Evolutionary conservation across 495 filamentous ascomycete genomes (phyloP).

Genomic region (Cercophora sp.): DNA sequence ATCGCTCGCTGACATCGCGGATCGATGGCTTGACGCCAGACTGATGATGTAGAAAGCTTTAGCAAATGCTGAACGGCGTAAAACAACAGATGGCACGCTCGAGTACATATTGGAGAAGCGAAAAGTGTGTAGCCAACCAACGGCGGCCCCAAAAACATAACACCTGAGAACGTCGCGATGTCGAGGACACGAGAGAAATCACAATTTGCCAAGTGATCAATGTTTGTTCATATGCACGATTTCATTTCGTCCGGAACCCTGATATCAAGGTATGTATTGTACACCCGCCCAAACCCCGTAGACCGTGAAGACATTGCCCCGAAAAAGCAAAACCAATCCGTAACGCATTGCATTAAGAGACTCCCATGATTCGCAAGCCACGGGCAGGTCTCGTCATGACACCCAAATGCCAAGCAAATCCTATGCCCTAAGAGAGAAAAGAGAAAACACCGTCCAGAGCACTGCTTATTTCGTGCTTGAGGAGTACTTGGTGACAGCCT

Average conservation of each 20-base stretch:
- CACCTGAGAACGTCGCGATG: too few relatives aligned
- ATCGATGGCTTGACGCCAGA: too few relatives aligned
- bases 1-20: too few relatives aligned
- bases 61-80: too few relatives aligned
- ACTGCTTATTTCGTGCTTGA: constrained; percentile 93
- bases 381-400: constrained; percentile 60
- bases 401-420: constrained; percentile 53
- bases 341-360: constrained; percentile 77
- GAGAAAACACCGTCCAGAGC: constrained; percentile 33
- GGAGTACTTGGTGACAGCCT: constrained; percentile 99
- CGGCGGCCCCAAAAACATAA: too few relatives aligned
- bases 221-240: constrained; percentile 60
- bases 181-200: too few relatives aligned
- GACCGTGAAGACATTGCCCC: constrained; percentile 73
- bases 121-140: too few relatives aligned
- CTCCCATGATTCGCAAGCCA: constrained; percentile 60
- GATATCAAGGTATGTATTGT: constrained; percentile 69
- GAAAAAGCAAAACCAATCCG: constrained; percentile 78
- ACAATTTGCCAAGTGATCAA: too few relatives aligned
- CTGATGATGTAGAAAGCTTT: too few relatives aligned
- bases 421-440: constrained; percentile 46
- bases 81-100: too few relatives aligned
- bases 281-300: constrained; percentile 69
- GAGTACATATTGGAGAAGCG: too few relatives aligned
- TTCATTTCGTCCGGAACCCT: constrained; percentile 56